Evolutionary conservation across 1,284 basidiomycete species (phyloP).

Genomic region (Porodaedalea pini): DNA sequence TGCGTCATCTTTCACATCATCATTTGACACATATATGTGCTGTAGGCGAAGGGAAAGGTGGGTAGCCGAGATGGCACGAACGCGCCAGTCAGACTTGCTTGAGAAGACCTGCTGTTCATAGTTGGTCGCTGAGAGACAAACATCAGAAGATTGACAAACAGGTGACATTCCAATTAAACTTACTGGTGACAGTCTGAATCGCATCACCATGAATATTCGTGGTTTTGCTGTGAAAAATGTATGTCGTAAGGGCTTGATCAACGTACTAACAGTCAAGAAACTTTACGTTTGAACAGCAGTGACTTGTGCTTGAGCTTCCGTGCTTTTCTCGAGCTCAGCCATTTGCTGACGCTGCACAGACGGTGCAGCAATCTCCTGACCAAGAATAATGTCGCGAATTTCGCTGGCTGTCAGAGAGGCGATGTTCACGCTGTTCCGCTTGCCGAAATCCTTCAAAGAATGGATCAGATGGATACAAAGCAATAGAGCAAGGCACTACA

Average conservation of each 20-base stretch:
- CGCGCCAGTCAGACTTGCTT: constrained; percentile 99
- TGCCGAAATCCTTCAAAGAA: constrained; percentile 82
- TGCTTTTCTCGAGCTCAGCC: constrained; percentile 97
- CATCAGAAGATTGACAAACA: constrained; percentile 20
- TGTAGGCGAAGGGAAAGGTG: constrained; percentile 95
- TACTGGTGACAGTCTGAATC: constrained; percentile 92
- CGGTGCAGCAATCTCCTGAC: constrained; percentile 94
- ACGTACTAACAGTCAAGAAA: not conserved
- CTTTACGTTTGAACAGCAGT: constrained; percentile 88
- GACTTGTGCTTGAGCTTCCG: constrained; percentile 91
- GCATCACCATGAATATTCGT: constrained; percentile 98
- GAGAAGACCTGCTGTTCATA: constrained; percentile 98
- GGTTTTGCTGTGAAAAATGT: constrained; percentile 62
- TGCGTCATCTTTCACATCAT: constrained; percentile 97
- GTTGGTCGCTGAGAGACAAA: constrained; percentile 66
- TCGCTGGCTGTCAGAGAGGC: constrained; percentile 95
- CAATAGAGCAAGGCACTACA: constrained; percentile 12
- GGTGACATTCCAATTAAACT: constrained; percentile 29
- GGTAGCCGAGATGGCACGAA: constrained; percentile 93
- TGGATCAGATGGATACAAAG: constrained; percentile 20
- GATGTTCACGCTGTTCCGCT: constrained; percentile 98
- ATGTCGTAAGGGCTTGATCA: not conserved
- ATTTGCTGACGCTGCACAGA: constrained; percentile 97
- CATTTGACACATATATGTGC: constrained; percentile 98
- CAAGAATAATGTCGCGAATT: constrained; percentile 94